phyloP scores from a whole-genome alignment of 2,329 filamentous ascomycete species.

The Exutisphaerella laricina region DNA sequence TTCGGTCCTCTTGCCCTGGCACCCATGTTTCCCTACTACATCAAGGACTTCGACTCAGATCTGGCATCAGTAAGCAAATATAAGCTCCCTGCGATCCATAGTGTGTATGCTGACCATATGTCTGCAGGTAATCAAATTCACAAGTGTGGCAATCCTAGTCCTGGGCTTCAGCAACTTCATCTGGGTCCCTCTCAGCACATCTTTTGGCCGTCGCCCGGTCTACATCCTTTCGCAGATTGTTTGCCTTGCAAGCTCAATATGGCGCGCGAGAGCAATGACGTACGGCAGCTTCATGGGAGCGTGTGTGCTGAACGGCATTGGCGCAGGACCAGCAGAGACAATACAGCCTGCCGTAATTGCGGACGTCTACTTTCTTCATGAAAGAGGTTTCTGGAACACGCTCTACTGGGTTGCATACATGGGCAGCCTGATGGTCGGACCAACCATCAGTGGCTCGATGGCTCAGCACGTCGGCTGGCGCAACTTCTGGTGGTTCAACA shows the following conservation, averaged over 20 bases:
- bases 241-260: slow-evolving; percentile 50
- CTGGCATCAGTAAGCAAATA: slow-evolving; percentile 11
- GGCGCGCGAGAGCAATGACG: slow-evolving; percentile 53
- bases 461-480: slow-evolving; percentile 54
- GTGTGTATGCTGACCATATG: not conserved
- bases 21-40: slow-evolving; percentile 56
- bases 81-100: too few relatives aligned
- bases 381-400: slow-evolving; percentile 58
- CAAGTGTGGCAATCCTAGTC: slow-evolving; percentile 52
- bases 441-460: slow-evolving; percentile 57
- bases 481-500: slow-evolving; percentile 63
- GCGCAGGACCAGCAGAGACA: slow-evolving; percentile 58
- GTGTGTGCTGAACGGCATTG: slow-evolving; percentile 57
- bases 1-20: slow-evolving; percentile 52
- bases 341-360: slow-evolving; percentile 59
- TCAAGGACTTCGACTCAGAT: slow-evolving; percentile 48
- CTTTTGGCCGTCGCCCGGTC: slow-evolving; percentile 52
- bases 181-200: slow-evolving; percentile 53
- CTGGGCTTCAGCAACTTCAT: slow-evolving; percentile 57
- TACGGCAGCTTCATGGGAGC: slow-evolving; percentile 60
- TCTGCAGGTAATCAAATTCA: slow-evolving; percentile 48
- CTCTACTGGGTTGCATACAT: slow-evolving; percentile 60
- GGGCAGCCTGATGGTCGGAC: slow-evolving; percentile 55
- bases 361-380: slow-evolving; percentile 57
- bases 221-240: slow-evolving; percentile 49